Evolutionary conservation across 345 rosid species (phyloP).

Genomic region (Corchorus olitorius): DNA sequence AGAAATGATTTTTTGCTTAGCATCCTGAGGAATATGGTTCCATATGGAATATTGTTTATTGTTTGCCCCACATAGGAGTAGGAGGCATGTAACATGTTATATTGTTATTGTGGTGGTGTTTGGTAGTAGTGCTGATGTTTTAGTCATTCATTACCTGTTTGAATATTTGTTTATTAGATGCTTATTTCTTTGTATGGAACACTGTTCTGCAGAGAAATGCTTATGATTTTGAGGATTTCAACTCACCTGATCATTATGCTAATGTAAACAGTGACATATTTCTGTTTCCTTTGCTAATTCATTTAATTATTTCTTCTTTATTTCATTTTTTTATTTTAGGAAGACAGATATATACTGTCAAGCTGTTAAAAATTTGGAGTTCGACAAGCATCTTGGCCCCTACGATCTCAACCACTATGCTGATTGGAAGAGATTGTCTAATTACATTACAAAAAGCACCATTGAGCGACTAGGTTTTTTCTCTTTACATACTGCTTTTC

Average conservation of each 20-base stretch:
- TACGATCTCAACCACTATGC: slow-evolving; percentile 63
- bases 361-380: slow-evolving; percentile 73
- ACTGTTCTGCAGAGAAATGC: no score
- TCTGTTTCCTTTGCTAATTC: background rate
- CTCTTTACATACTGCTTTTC: background rate
- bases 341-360: slow-evolving; percentile 69
- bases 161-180: background rate
- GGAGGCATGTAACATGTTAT: background rate
- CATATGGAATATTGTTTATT: background rate
- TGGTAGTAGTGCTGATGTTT: background rate
- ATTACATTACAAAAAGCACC: slow-evolving; percentile 55
- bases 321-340: slow-evolving; percentile 38
- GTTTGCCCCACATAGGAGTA: background rate
- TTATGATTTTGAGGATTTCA: background rate
- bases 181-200: background rate
- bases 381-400: slow-evolving; percentile 82
- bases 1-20: no score
- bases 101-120: background rate
- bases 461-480: slow-evolving; percentile 67
- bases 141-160: background rate
- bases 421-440: slow-evolving; percentile 75
- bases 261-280: background rate
- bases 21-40: background rate
- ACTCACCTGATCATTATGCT: background rate
- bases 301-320: background rate